Evolutionary conservation across 345 rosid genomes (phyloP), one percentile per base, ranked within the genome.

Genomic region (Populus alba): DNA sequence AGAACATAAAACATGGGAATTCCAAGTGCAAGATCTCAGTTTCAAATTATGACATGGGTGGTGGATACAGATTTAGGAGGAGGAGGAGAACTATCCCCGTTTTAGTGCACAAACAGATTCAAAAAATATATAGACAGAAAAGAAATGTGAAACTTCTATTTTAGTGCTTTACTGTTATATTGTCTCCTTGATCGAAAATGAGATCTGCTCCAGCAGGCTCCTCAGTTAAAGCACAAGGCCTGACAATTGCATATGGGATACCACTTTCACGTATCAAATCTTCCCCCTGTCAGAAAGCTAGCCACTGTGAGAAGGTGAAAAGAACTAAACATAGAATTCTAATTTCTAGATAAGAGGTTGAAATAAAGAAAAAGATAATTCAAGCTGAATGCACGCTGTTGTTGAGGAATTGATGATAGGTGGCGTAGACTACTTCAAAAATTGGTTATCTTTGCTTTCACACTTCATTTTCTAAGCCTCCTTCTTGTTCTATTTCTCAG

Each of bases 131-230:
- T 67, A 31, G 43, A 11, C 25, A 45, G 43, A 70, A 23, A 71
- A 15, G 2, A 62, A 72, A 51, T 69, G n/a, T 20, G 35, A 7
- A 39, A 75, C 29, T 13, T 59, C 65, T 72, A 35, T n/a, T 15
- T 35, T 27, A 12, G 27, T 57, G 39, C n/a, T 68, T 45, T 88
- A 95, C 99, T 81, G 87, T 92, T 66, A 93, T 90, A 81, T 92
- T 89, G 88, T 93, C 99, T 83, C 98, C 98, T 88, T 93, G 98
- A 71, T 93, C 96, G 41, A 95, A 93, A 51, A 95, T 89, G 79
- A 95, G 96, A 81, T 92, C 94, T 25, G 97, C 98, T 75, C 97
- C 99, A 12, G 98, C 97, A 78, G 99, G 99, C 84, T 93, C 99
- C 86, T 93, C 97, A 20, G 99, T 93, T 77, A 95, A 81, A 47